These are phyloP conservation scores for Phialophora verrucosa DNA, from an alignment of 2,329 filamentous ascomycete species.

Conservation along the genomic window DNA sequence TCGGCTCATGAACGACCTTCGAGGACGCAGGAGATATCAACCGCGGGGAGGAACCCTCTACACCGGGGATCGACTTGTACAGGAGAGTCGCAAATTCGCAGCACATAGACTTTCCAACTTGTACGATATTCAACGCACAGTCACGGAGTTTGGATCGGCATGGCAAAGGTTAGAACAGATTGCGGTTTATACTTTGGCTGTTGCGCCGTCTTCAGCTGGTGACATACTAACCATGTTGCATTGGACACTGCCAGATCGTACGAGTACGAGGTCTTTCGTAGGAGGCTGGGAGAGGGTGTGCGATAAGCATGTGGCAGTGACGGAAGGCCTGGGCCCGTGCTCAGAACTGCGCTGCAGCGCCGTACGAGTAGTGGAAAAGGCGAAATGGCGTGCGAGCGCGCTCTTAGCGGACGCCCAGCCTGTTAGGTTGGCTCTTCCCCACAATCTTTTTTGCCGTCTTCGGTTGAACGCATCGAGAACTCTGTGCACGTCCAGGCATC, in stretches of 20 bases:
- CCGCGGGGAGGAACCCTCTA: neutral
- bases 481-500: neutral
- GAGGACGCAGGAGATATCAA: neutral
- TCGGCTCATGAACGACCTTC: constrained; percentile 20
- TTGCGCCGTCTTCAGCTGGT: neutral
- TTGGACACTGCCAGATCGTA: neutral
- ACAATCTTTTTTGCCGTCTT: constrained; percentile 4
- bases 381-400: neutral
- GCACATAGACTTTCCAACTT: constrained; percentile 20
- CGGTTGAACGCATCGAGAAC: neutral
- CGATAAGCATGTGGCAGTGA: constrained; percentile 1
- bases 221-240: constrained; percentile 1
- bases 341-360: constrained; percentile 2
- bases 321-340: neutral
- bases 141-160: constrained; percentile 16
- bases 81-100: constrained; percentile 2
- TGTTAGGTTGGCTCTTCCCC: constrained; percentile 4
- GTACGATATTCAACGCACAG: constrained; percentile 17
- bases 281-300: neutral
- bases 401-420: neutral
- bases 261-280: neutral
- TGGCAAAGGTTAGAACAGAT: constrained; percentile 7
- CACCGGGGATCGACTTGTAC: neutral
- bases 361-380: neutral
- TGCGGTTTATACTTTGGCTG: neutral